Conservation (phyloP, 495 filamentous ascomycete genomes). For the Cercophora scortea region DNA sequence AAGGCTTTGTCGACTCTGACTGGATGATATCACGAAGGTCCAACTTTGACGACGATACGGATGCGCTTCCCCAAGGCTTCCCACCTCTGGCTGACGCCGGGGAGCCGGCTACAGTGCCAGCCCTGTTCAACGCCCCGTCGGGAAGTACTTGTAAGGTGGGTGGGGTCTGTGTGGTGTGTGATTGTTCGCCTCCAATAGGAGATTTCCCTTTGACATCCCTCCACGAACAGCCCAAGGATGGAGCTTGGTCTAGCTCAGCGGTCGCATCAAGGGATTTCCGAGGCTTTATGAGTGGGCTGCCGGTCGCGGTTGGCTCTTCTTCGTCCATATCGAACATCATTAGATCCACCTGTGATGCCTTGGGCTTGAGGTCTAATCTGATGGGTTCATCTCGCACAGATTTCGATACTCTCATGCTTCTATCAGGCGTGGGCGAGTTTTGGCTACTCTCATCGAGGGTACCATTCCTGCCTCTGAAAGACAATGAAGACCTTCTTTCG, state of each 20-base stretch:
- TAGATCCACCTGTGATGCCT: constrained; percentile 60
- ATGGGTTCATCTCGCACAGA: constrained; percentile 37
- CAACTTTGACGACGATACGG: constrained; percentile 53
- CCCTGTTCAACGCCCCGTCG: not conserved
- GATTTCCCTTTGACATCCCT: constrained; percentile 11
- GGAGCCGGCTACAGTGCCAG: not conserved
- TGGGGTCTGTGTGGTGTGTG: not conserved
- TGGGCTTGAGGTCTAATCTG: constrained; percentile 56
- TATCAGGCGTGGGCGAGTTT: constrained; percentile 48
- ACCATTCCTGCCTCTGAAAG: constrained; percentile 38
- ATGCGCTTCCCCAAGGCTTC: constrained; percentile 55
- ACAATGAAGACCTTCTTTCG: constrained; percentile 45
- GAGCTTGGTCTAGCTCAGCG: constrained; percentile 12
- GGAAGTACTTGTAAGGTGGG: not conserved
- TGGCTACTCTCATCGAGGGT: constrained; percentile 48
- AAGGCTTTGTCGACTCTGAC: constrained; percentile 58
- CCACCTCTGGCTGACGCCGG: constrained; percentile 13
- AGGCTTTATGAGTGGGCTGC: constrained; percentile 14
- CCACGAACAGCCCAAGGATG: constrained; percentile 15
- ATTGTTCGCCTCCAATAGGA: not conserved
- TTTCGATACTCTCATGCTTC: constrained; percentile 39
- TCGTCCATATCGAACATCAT: constrained; percentile 97
- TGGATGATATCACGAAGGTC: constrained; percentile 80
- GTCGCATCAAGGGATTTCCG: constrained; percentile 1
- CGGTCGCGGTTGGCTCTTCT: constrained; percentile 33